Evolutionary conservation across 164 flowering plant genomes (phyloP).

Genomic region (Saururus chinensis): DNA sequence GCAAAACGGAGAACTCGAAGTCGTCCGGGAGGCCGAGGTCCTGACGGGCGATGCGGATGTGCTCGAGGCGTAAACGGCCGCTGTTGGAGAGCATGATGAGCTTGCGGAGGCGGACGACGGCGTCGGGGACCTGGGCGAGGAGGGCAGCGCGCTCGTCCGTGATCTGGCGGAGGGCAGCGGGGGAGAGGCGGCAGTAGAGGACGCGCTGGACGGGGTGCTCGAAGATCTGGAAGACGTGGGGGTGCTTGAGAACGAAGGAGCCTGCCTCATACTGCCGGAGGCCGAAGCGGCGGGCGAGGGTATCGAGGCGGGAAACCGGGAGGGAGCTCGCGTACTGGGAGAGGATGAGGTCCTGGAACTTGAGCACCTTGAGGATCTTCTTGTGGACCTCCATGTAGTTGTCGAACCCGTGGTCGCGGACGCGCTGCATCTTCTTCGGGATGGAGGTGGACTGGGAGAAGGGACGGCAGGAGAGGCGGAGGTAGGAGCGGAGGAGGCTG

Average conservation of each 20-base stretch:
- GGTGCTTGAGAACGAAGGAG: constrained; percentile 75
- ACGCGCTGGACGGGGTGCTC: constrained; percentile 91
- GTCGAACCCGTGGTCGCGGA: constrained; percentile 83
- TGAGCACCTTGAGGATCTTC: constrained; percentile 58
- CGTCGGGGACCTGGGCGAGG: constrained; percentile 49
- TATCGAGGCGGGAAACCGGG: constrained; percentile 53
- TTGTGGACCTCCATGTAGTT: constrained; percentile 93
- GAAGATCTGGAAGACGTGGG: constrained; percentile 75
- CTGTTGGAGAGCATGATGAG: constrained; percentile 67
- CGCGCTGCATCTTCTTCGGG: constrained; percentile 59
- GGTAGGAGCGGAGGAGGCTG: neutral
- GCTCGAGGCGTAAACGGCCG: constrained; percentile 64
- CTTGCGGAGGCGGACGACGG: constrained; percentile 57
- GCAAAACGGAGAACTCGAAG: constrained; percentile 66
- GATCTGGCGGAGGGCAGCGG: constrained; percentile 53
- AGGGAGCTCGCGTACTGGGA: constrained; percentile 47
- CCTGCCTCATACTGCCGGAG: constrained; percentile 72
- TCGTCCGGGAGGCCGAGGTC: constrained; percentile 87
- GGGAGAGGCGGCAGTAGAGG: constrained; percentile 62
- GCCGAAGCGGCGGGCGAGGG: constrained; percentile 66
- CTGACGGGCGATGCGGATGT: constrained; percentile 58
- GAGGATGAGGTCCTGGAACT: constrained; percentile 65
- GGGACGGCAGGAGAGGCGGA: neutral
- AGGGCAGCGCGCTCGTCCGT: constrained; percentile 57
- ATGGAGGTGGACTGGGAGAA: constrained; percentile 18